Base-by-base conservation (phyloP, 2,329 filamentous ascomycete genomes). In the Exophiala sp. region DNA sequence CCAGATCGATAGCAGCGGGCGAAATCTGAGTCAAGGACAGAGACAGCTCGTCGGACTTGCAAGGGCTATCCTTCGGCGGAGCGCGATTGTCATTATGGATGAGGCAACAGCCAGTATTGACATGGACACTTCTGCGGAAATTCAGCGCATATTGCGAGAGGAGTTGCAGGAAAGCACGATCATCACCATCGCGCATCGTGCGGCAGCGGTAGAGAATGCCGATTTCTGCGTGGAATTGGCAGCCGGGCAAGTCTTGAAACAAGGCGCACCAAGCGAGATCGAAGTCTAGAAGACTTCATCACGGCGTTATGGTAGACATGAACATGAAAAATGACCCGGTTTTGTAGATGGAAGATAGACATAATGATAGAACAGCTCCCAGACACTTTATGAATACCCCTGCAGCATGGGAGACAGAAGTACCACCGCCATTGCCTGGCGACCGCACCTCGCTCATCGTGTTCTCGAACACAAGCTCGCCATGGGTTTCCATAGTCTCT, bases 81-180 rank as follows among this genome's bases (percentile, higher is more conserved):
- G 80, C 54, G 71, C 80, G 0, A 78, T 87, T 57, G 73, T 87
- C 8, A 79, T 87, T 47, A 75, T 87, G 64, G 84, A 87, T 62
- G 84, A 87, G 63, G 83, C 83, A 2, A 86, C 83, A 1, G 83
- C 83, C 2, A 82, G 78, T 45, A 83, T 86, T 57, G 84, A 87
- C 65, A 74, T 77, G 48, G 81, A 84, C 58, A 86, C 82, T 1
- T 81, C 82, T 12, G 62, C 70, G 62, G 67, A 77, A 54, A 81
- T 84, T 42, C 78, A 83, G 63, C 69, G 72, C 48, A 72, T 83
- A 14, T 64, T 84, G 63, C 71, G 78, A 43, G 78, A 80, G 61
- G 80, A 83, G 66, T 72, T 83, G 74, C 72, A 67, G 45, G 54
- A 55, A 38, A 81, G 78, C 57, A 87, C 84, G 0, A 83, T 87